Conservation (phyloP, 257 asterid genomes). For the Verbascum thapsus region DNA sequence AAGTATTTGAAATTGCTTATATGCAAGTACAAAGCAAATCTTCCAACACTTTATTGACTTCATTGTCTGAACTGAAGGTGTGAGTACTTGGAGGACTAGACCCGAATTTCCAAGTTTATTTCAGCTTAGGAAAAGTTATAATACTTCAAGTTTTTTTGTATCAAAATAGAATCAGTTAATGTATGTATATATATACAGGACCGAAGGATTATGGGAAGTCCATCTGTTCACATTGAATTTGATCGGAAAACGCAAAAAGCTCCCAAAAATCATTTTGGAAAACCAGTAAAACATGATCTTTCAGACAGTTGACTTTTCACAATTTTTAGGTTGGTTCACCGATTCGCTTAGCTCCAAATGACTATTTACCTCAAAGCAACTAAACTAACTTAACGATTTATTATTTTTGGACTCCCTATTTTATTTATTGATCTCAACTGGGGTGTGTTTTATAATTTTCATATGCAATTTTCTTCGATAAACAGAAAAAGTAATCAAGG, state of each 20-base stretch:
- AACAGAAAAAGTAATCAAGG: not conserved
- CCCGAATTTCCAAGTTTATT: not conserved
- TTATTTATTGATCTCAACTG: not conserved
- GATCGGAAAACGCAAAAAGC: not conserved
- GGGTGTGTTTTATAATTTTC: not conserved
- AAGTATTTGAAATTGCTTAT: too few relatives aligned
- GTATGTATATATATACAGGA: not conserved
- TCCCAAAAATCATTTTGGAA: conserved; percentile 2
- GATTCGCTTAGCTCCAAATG: not conserved
- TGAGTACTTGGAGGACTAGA: not conserved
- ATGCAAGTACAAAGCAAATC: not conserved
- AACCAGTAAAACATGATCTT: not conserved
- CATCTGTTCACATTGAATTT: not conserved
- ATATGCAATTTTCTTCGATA: not conserved
- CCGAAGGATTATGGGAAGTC: not conserved
- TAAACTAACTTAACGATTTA: not conserved
- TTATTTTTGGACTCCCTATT: too few relatives aligned
- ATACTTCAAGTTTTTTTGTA: not conserved
- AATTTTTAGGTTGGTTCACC: not conserved
- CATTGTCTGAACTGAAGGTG: not conserved
- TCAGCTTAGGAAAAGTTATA: not conserved
- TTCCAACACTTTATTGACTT: not conserved
- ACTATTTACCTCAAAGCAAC: not conserved
- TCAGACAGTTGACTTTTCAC: not conserved
- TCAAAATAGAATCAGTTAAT: not conserved